A percentile compares a stretch with the other conserved stretches of the same genome.
phyloP scores from a whole-genome alignment of 2,329 filamentous ascomycete genomes.

The Sordariomycetes sp. region DNA sequence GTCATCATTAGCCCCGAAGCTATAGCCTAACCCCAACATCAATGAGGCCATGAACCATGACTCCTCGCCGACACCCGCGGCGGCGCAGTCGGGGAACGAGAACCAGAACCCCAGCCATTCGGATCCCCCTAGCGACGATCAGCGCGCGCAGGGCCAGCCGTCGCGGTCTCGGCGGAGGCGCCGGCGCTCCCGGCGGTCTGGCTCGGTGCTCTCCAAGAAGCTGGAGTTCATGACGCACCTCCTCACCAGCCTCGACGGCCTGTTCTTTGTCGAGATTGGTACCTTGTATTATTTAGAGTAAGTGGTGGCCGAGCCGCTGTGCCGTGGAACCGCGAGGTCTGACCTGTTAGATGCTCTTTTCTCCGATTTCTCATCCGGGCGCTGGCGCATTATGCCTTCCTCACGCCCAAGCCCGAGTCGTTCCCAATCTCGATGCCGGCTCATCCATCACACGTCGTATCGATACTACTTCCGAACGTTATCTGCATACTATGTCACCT shows the following conservation, averaged over 20 bases:
- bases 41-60: conserved; percentile 39
- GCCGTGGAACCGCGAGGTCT: neutral
- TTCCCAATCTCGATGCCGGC: conserved; percentile 46
- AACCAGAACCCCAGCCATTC: neutral
- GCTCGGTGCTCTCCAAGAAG: conserved; percentile 42
- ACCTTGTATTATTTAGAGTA: conserved; percentile 64
- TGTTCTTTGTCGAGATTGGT: conserved; percentile 55
- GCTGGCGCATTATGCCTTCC: conserved; percentile 49
- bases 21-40: neutral
- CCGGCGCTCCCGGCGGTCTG: conserved; percentile 23
- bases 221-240: conserved; percentile 50
- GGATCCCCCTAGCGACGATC: neutral
- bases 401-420: conserved; percentile 50
- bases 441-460: conserved; percentile 43
- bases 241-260: conserved; percentile 48
- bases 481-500: conserved; percentile 52
- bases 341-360: conserved; percentile 47
- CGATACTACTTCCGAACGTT: conserved; percentile 46
- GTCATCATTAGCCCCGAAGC: neutral
- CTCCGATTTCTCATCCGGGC: conserved; percentile 50
- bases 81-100: conserved; percentile 8
- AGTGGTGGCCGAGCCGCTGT: conserved; percentile 12
- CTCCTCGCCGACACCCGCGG: conserved; percentile 28
- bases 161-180: conserved; percentile 14
- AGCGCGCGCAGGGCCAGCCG: neutral